These are phyloP conservation scores for Eimeria tenella DNA, from an alignment of 169 alveolate species.

Conservation along the genomic window DNA sequence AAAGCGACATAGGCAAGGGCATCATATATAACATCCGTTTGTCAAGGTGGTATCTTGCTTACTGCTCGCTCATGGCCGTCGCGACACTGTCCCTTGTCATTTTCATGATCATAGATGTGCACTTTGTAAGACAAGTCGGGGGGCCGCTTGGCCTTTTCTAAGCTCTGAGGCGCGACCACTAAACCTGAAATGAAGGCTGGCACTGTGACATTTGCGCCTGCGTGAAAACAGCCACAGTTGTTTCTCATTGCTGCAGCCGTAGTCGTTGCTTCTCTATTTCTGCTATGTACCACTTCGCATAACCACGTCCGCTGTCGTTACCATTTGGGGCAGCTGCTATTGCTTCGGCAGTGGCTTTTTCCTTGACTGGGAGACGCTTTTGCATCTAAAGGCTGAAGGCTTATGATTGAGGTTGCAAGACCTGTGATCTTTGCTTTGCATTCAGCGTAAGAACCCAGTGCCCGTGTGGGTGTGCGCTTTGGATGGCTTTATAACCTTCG, in stretches of 20 bases:
- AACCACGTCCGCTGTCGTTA: background rate
- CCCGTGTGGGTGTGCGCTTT: constrained; percentile 70
- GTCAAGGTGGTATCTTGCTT: constrained; percentile 67
- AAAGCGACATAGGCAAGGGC: constrained; percentile 71
- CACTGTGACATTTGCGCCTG: background rate
- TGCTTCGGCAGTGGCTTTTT: background rate
- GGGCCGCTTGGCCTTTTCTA: background rate
- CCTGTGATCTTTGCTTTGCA: background rate
- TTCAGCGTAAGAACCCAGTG: constrained; percentile 64
- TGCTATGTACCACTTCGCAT: background rate
- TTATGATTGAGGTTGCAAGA: background rate
- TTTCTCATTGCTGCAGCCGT: background rate
- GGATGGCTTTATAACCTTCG: constrained; percentile 68
- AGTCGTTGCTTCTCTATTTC: background rate
- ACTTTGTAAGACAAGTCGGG: constrained; percentile 52
- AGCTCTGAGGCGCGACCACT: background rate
- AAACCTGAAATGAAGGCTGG: background rate
- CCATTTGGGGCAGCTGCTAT: background rate
- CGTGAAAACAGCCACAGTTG: background rate
- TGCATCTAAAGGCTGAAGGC: background rate
- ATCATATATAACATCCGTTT: constrained; percentile 62
- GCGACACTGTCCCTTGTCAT: constrained; percentile 72
- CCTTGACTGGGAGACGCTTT: no score
- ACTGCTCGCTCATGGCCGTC: constrained; percentile 75
- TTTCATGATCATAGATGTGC: constrained; percentile 76